Evolutionary conservation across 2,329 filamentous ascomycete genomes (phyloP).

Genomic region (Atkinsonella hypoxylon): DNA sequence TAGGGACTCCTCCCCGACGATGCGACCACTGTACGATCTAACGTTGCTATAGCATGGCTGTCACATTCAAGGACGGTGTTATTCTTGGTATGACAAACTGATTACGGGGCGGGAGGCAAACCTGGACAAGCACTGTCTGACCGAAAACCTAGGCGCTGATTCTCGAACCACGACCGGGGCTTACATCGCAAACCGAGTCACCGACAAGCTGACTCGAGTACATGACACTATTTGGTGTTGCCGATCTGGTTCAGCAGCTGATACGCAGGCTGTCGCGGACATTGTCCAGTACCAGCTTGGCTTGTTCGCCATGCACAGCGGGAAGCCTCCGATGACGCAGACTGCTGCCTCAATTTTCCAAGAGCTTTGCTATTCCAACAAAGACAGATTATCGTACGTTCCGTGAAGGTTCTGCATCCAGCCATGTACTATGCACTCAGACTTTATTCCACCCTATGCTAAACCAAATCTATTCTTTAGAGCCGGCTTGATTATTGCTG

Average conservation of each 20-base stretch:
- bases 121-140: constrained; percentile 7
- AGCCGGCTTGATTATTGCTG: constrained; percentile 96
- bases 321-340: constrained; percentile 84
- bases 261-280: constrained; percentile 95
- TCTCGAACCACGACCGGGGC: constrained; percentile 94
- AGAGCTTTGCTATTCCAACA: constrained; percentile 96
- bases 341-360: constrained; percentile 94
- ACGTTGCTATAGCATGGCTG: constrained; percentile 65
- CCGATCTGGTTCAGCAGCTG: constrained; percentile 90
- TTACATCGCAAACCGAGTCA: constrained; percentile 98
- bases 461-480: constrained; percentile 30
- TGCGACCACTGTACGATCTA: constrained; percentile 16
- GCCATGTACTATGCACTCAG: neutral
- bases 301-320: constrained; percentile 82
- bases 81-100: constrained; percentile 55
- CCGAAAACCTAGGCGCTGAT: constrained; percentile 56
- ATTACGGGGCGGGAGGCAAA: neutral
- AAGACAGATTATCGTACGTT: constrained; percentile 75
- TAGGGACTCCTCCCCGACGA: constrained; percentile 35
- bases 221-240: constrained; percentile 99
- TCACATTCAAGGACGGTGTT: constrained; percentile 97
- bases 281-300: constrained; percentile 95
- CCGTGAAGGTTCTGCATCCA: neutral
- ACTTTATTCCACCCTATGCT: neutral
- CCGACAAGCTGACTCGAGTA: constrained; percentile 96